Conservation (phyloP, 2,329 filamentous ascomycete genomes). For the Ambrosiella beaveri region DNA sequence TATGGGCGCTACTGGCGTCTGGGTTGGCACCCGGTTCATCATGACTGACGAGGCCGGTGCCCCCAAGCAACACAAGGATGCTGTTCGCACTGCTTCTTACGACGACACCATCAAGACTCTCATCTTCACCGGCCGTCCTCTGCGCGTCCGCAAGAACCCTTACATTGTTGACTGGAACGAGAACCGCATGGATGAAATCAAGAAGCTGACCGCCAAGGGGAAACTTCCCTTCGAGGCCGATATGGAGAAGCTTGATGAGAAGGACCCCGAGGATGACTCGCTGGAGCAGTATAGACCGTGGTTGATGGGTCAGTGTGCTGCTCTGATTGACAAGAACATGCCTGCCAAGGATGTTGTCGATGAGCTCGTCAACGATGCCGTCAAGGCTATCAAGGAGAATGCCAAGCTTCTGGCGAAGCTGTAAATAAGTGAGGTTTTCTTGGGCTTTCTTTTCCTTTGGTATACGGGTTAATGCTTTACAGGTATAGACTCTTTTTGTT, state of each 20-base stretch:
- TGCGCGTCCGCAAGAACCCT: constrained; percentile 81
- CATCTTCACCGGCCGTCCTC: constrained; percentile 92
- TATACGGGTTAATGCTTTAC: neutral
- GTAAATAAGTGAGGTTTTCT: constrained; percentile 24
- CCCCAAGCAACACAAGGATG: constrained; percentile 84
- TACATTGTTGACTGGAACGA: constrained; percentile 96
- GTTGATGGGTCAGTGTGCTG: constrained; percentile 93
- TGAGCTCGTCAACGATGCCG: constrained; percentile 76
- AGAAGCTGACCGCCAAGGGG: constrained; percentile 75
- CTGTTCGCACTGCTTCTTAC: constrained; percentile 76
- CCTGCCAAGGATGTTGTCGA: constrained; percentile 81
- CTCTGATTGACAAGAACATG: constrained; percentile 87
- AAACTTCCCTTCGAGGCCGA: constrained; percentile 88
- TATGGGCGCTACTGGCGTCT: constrained; percentile 82
- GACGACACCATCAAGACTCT: constrained; percentile 95
- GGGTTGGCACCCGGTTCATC: constrained; percentile 94
- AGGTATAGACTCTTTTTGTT: neutral
- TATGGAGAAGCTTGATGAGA: constrained; percentile 59
- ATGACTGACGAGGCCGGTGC: constrained; percentile 88
- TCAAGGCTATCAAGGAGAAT: constrained; percentile 50
- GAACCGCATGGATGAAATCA: constrained; percentile 79
- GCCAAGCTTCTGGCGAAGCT: constrained; percentile 49
- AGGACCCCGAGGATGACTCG: constrained; percentile 60
- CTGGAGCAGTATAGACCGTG: constrained; percentile 84
- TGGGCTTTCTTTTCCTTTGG: neutral